These are phyloP conservation scores for Lathyrus tuberosus DNA, from an alignment of 306 rosid genomes.

Conservation along the genomic window DNA sequence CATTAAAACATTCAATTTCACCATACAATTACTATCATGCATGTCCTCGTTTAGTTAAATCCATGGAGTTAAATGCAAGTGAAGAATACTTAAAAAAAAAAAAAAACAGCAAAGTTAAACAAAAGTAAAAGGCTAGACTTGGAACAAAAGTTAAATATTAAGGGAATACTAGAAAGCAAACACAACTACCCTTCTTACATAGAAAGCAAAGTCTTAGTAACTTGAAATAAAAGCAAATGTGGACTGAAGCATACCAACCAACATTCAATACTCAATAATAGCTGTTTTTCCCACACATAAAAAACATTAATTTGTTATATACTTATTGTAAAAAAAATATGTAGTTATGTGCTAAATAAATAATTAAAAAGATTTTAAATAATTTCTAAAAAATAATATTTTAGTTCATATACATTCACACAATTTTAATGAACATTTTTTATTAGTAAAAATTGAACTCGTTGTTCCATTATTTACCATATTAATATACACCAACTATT, in stretches of 20 bases:
- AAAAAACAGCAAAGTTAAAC: neutral
- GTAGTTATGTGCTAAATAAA: neutral
- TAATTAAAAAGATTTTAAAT: neutral
- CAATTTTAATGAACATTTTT: too few species aligned
- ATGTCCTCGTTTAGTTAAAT: too few species aligned
- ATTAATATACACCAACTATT: too few species aligned
- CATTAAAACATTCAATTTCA: neutral
- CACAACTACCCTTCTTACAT: neutral
- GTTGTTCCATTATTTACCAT: too few species aligned
- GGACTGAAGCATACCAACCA: neutral
- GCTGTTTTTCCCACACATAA: neutral
- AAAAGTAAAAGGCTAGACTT: neutral
- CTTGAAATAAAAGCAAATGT: conserved; percentile 1
- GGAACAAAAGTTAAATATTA: too few species aligned
- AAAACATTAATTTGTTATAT: neutral
- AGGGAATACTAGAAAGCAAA: too few species aligned
- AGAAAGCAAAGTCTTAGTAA: neutral
- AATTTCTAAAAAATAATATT: too few species aligned
- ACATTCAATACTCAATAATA: neutral
- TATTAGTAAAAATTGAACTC: too few species aligned
- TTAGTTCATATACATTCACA: neutral
- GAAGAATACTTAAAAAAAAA: too few species aligned
- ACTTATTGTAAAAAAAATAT: neutral
- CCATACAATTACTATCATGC: neutral
- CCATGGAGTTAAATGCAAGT: too few species aligned